A percentile compares a stretch with the other conserved stretches of the same genome.
phyloP scores from a whole-genome alignment of 2,329 filamentous ascomycete genomes.

The Nothophoma quercina region DNA sequence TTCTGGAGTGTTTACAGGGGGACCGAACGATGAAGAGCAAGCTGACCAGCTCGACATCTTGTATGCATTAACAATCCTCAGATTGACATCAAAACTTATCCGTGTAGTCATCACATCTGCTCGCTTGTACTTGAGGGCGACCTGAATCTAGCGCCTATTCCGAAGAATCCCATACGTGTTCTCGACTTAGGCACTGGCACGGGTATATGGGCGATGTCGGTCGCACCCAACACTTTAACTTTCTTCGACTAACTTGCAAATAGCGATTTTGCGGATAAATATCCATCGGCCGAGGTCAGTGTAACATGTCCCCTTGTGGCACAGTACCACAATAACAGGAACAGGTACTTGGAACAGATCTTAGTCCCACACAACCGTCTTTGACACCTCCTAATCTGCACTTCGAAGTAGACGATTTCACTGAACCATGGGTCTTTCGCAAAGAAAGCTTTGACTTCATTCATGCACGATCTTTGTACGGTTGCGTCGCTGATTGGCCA shows the following conservation, averaged over 20 bases:
- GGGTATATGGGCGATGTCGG: slow-evolving; percentile 52
- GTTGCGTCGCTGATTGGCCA: slow-evolving; percentile 33
- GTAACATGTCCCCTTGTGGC: background rate
- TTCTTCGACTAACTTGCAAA: slow-evolving; percentile 1
- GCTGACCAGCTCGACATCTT: slow-evolving; percentile 52
- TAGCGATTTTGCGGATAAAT: slow-evolving; percentile 51
- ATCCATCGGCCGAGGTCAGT: slow-evolving; percentile 42
- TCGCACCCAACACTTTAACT: background rate
- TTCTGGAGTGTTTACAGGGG: slow-evolving; percentile 16
- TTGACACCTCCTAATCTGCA: slow-evolving; percentile 43
- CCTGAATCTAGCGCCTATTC: slow-evolving; percentile 33
- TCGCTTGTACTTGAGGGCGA: slow-evolving; percentile 35
- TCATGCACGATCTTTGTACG: slow-evolving; percentile 28
- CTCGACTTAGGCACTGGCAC: slow-evolving; percentile 54
- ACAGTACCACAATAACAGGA: slow-evolving; percentile 21
- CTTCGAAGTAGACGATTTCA: slow-evolving; percentile 46
- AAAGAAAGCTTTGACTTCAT: slow-evolving; percentile 34
- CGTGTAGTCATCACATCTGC: slow-evolving; percentile 35
- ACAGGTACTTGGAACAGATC: slow-evolving; percentile 46
- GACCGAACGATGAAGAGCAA: slow-evolving; percentile 48
- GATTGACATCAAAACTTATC: background rate
- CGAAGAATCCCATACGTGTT: slow-evolving; percentile 38
- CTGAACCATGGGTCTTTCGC: slow-evolving; percentile 40
- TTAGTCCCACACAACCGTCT: slow-evolving; percentile 51
- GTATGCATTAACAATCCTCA: slow-evolving; percentile 8